These are phyloP conservation scores for Ceratobasidium sp. DNA, from an alignment of 1,284 basidiomycete species.

Conservation along the genomic window DNA sequence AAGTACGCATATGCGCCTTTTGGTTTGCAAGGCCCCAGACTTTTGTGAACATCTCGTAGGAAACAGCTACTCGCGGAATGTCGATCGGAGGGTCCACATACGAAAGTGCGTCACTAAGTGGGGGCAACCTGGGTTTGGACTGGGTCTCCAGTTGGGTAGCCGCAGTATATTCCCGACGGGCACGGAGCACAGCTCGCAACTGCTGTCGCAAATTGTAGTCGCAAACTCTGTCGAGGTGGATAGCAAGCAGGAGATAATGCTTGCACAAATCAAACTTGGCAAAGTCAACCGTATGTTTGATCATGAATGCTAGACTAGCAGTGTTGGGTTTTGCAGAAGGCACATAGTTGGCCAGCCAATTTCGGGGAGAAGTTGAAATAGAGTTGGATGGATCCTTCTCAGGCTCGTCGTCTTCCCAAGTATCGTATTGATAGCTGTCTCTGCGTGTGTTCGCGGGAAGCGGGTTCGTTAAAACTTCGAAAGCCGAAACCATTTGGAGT, in stretches of 20 bases:
- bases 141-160: constrained; percentile 3
- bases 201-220: constrained; percentile 49
- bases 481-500: constrained; percentile 70
- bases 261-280: constrained; percentile 36
- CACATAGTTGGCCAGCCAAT: constrained; percentile 51
- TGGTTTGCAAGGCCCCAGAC: constrained; percentile 63
- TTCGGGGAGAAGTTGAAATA: constrained; percentile 53
- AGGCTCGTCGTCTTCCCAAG: constrained; percentile 38
- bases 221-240: constrained; percentile 55
- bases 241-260: constrained; percentile 55
- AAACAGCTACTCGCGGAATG: constrained; percentile 61
- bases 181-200: constrained; percentile 17
- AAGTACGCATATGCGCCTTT: constrained; percentile 60
- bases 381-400: constrained; percentile 47
- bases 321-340: constrained; percentile 65
- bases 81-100: constrained; percentile 47
- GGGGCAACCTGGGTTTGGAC: constrained; percentile 18
- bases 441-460: constrained; percentile 53
- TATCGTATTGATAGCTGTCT: constrained; percentile 34
- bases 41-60: constrained; percentile 61
- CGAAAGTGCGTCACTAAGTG: constrained; percentile 42
- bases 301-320: constrained; percentile 65
- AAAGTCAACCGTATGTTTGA: constrained; percentile 64
- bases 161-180: constrained; percentile 14
- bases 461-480: constrained; percentile 75